These are phyloP conservation scores for Fusarium newnesense DNA, from an alignment of 2,329 filamentous ascomycete genomes.

Conservation along the genomic window DNA sequence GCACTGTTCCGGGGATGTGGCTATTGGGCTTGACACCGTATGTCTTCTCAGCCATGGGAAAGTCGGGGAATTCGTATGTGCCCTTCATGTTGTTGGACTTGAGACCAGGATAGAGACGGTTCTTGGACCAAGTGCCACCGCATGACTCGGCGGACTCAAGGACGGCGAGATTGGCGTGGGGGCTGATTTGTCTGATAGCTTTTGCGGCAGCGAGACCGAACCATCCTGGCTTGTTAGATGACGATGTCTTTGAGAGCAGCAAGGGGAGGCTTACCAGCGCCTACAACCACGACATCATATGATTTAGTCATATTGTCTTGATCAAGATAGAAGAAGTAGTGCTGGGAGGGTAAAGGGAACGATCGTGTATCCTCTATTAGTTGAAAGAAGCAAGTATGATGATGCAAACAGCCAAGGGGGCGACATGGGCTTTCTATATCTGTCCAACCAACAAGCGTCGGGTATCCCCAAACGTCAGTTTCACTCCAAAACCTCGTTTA, in stretches of 20 bases:
- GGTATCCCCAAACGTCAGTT: neutral
- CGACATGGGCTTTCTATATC: slow-evolving; percentile 19
- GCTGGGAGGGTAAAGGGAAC: neutral
- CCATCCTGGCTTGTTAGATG: slow-evolving; percentile 51
- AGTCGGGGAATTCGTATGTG: slow-evolving; percentile 72
- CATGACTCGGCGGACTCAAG: slow-evolving; percentile 62
- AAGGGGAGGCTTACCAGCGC: slow-evolving; percentile 25
- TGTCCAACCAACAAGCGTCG: neutral
- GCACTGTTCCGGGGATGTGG: slow-evolving; percentile 51
- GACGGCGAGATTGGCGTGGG: slow-evolving; percentile 57
- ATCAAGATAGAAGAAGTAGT: neutral
- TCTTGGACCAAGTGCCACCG: slow-evolving; percentile 70
- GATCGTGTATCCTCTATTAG: neutral
- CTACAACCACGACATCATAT: slow-evolving; percentile 41
- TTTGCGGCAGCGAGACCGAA: slow-evolving; percentile 64
- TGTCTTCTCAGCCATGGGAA: slow-evolving; percentile 63
- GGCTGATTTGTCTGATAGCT: slow-evolving; percentile 61
- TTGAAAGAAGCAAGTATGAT: neutral
- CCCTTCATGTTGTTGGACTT: slow-evolving; percentile 73
- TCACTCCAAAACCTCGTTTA: neutral
- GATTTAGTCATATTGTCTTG: slow-evolving; percentile 9
- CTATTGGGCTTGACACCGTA: slow-evolving; percentile 51
- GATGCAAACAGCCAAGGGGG: neutral
- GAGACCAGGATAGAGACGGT: slow-evolving; percentile 68
- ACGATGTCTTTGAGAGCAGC: accelerated